phyloP scores from a whole-genome alignment of 2,329 filamentous ascomycete genomes.

The Lachnum nothofagi region DNA sequence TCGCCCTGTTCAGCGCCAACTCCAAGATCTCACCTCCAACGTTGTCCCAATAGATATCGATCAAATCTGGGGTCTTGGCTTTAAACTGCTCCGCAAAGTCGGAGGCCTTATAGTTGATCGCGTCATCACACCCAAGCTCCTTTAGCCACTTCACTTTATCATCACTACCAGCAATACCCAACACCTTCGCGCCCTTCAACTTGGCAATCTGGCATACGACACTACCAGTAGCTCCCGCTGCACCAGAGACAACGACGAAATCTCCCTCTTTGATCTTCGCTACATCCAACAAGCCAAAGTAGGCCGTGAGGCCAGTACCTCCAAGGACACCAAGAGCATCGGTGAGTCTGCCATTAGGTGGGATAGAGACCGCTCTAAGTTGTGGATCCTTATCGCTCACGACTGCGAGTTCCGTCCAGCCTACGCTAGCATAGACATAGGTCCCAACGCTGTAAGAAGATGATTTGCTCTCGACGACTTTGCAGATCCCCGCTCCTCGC shows the following conservation, averaged over 20 bases:
- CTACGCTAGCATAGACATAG: conserved; percentile 49
- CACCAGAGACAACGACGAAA: conserved; percentile 71
- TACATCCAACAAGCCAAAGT: conserved; percentile 67
- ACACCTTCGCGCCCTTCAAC: conserved; percentile 56
- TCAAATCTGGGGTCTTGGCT: conserved; percentile 53
- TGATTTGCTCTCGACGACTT: conserved; percentile 57
- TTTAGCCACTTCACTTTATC: conserved; percentile 65
- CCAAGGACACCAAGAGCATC: conserved; percentile 60
- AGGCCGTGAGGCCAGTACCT: conserved; percentile 68
- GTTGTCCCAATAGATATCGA: conserved; percentile 71
- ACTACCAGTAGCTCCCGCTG: conserved; percentile 72
- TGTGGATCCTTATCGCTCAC: conserved; percentile 43
- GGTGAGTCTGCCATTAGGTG: conserved; percentile 42
- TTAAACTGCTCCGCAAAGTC: conserved; percentile 57
- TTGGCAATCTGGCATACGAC: conserved; percentile 76
- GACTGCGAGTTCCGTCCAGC: conserved; percentile 65
- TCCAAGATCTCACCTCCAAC: conserved; percentile 69
- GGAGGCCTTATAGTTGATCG: conserved; percentile 63
- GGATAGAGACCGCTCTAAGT: conserved; percentile 39
- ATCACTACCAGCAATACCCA: conserved; percentile 61
- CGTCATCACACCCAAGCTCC: conserved; percentile 62
- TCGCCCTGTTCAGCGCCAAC: conserved; percentile 58
- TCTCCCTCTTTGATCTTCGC: conserved; percentile 64
- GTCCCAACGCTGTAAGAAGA: conserved; percentile 51
- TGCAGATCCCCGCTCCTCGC: conserved; percentile 57